phyloP scores from a whole-genome alignment of 176 grass and related monocot genomes.

The Pharus latifolius region DNA sequence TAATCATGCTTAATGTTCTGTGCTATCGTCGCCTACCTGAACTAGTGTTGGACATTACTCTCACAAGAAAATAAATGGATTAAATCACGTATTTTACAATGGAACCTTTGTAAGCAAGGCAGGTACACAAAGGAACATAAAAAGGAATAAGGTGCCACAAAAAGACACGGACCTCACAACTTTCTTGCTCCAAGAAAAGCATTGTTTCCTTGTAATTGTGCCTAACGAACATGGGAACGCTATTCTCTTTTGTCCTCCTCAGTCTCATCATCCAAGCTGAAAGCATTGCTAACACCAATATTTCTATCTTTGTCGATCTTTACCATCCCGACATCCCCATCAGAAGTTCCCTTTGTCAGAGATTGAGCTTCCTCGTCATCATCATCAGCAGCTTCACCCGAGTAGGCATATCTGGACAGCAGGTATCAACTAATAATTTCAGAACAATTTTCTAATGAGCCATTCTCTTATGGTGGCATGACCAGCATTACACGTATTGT shows the following conservation, averaged over 20 bases:
- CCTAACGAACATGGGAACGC: background rate
- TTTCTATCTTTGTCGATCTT: constrained; percentile 75
- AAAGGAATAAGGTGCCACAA: background rate
- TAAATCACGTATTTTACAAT: constrained; percentile 11
- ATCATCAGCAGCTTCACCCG: constrained; percentile 65
- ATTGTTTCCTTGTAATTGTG: background rate
- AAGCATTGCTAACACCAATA: constrained; percentile 30
- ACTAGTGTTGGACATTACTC: constrained; percentile 3
- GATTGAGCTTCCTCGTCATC: constrained; percentile 85
- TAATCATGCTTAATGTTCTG: too few relatives aligned
- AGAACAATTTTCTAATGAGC: background rate
- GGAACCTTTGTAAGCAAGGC: constrained; percentile 2
- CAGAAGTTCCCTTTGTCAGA: constrained; percentile 58
- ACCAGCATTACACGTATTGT: background rate
- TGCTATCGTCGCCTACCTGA: constrained; percentile 12
- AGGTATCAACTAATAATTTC: background rate
- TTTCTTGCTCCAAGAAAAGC: constrained; percentile 13
- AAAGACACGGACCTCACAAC: background rate
- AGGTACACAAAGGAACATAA: background rate
- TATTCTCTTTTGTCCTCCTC: constrained; percentile 96
- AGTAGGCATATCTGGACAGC: constrained; percentile 81
- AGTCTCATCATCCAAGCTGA: constrained; percentile 48
- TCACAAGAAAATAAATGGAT: background rate
- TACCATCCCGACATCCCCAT: constrained; percentile 79
- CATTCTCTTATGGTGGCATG: background rate